Evolutionary conservation across 2,329 filamentous ascomycete genomes (phyloP), one percentile per base, ranked within the genome.

Genomic region (Pyricularia sp.): DNA sequence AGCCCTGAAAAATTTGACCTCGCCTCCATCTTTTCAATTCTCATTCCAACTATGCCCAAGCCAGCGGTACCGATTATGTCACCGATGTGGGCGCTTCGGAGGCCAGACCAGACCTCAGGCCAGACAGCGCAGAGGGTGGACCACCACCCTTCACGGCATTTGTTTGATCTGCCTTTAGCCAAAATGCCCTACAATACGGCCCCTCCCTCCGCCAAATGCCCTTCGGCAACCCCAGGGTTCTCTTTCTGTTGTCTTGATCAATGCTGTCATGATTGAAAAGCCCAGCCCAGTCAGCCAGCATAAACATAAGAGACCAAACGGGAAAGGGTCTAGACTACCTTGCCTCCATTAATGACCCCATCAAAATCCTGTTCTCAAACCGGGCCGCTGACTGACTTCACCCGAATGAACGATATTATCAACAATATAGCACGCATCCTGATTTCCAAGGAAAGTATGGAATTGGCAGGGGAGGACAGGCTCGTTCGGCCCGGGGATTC

Each of bases 141-240:
- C 23, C 58, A 28, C 23, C 10, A 25, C 10, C 23, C 58, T 28
- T 28, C n/a, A 26, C n/a, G 58, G 25, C 58, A 25, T 28, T 61
- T 61, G 58, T 61, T 61, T 61, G 58, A 61, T 61, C 58, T 61
- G n/a, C 58, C 14, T 61, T 61, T 61, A 61, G 58, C 58, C 58
- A 61, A 61, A 61, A 61, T 61, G 58, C 58, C 58, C 58, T 61
- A 20, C n/a, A 28, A 28, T 61, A 20, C 58, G 58, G 58, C 58
- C 58, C 58, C 58, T 61, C 58, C 58, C 23, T 61, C n/a, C 58
- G 58, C 23, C 58, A 61, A 14, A n/a, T 28, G 23, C 10, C 10
- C 58, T 12, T 61, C 58, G 58, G 58, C n/a, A 61, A 61, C 58
- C 58, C 58, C 11, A 61, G 58, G 11, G 58, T 28, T 61, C 12